Evolutionary conservation across 495 filamentous ascomycete species (phyloP).

Genomic region (Terfezia claveryi): DNA sequence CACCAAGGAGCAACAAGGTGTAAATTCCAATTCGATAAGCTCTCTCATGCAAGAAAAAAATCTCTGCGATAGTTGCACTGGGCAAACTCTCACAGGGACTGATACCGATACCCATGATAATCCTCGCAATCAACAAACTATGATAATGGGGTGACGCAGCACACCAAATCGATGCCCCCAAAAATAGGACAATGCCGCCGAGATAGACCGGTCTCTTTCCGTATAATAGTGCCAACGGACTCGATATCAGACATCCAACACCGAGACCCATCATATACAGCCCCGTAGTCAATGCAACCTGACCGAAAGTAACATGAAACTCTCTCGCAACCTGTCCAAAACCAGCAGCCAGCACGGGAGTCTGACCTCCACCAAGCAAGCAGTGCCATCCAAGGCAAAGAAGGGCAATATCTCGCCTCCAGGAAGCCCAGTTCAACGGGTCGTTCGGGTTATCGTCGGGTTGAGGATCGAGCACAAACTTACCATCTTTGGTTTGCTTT

Average conservation of each 20-base stretch:
- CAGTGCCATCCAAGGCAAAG: conserved; percentile 77
- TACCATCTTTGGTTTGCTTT: conserved; percentile 63
- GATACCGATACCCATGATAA: conserved; percentile 73
- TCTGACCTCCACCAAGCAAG: conserved; percentile 84
- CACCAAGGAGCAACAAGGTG: conserved; percentile 67
- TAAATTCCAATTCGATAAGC: conserved; percentile 94
- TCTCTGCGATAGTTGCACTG: conserved; percentile 86
- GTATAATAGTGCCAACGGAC: conserved; percentile 75
- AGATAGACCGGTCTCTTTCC: conserved; percentile 90
- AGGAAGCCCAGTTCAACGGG: conserved; percentile 76
- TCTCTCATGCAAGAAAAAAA: conserved; percentile 87
- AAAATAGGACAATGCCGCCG: conserved; percentile 49
- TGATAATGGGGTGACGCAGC: conserved; percentile 57
- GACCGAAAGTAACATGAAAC: conserved; percentile 46
- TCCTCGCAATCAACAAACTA: conserved; percentile 59
- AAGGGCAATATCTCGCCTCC: conserved; percentile 63
- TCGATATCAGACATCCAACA: conserved; percentile 59
- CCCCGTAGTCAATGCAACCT: conserved; percentile 76
- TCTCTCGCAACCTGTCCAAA: conserved; percentile 58
- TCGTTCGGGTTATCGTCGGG: conserved; percentile 82
- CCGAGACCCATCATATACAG: conserved; percentile 92
- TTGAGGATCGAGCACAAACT: conserved; percentile 76
- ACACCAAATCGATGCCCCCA: conserved; percentile 66
- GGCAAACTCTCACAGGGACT: conserved; percentile 87
- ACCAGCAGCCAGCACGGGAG: conserved; percentile 72